These are phyloP conservation scores for Haplosporangium sp. DNA, from an alignment of 371 early-diverging fungal genomes.

Conservation along the genomic window DNA sequence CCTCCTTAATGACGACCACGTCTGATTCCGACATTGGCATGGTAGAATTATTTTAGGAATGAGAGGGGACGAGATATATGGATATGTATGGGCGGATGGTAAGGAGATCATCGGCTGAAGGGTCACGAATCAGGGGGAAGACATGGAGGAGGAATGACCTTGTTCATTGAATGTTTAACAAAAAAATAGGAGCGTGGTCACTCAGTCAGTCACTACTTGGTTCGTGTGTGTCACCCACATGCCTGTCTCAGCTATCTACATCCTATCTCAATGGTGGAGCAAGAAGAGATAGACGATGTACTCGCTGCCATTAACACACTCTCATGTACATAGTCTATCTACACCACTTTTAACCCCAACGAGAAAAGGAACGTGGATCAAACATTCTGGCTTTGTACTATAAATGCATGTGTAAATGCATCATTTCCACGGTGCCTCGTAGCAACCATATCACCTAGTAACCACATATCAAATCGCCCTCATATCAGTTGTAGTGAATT, in stretches of 20 bases:
- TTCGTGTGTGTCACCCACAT: background rate
- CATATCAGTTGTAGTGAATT: too few relatives aligned
- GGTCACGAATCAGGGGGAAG: background rate
- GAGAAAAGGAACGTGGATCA: too few relatives aligned
- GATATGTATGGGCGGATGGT: background rate
- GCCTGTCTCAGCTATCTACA: background rate
- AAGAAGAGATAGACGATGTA: too few relatives aligned
- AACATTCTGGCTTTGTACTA: too few relatives aligned
- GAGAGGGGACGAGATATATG: background rate
- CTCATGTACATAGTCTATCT: too few relatives aligned
- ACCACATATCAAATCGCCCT: too few relatives aligned
- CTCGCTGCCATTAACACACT: too few relatives aligned
- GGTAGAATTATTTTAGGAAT: background rate
- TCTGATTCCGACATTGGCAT: slow-evolving; percentile 20
- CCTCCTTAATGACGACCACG: slow-evolving; percentile 13
- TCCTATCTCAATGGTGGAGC: too few relatives aligned
- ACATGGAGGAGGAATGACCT: background rate
- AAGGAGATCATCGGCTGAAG: slow-evolving; percentile 1
- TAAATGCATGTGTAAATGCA: too few relatives aligned
- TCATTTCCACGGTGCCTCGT: too few relatives aligned
- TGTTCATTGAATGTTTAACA: background rate
- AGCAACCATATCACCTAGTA: too few relatives aligned
- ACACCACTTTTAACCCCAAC: too few relatives aligned
- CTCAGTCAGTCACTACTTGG: background rate
- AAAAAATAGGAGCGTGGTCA: background rate